phyloP scores from a whole-genome alignment of 2,329 filamentous ascomycete species.

The Teratosphaeria nubilosa region DNA sequence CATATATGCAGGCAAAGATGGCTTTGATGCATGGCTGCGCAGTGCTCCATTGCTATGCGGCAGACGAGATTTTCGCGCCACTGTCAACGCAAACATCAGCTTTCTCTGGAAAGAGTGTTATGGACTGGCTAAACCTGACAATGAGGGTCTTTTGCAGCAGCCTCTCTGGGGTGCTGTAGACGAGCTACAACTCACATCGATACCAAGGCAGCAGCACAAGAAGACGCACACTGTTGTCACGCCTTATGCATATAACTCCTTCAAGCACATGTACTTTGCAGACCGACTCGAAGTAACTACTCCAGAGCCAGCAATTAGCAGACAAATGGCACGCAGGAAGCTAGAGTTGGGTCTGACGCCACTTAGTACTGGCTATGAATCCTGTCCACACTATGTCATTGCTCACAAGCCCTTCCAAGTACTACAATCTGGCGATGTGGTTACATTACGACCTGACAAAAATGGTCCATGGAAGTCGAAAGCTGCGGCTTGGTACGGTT shows the following conservation, averaged over 20 bases:
- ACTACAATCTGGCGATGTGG: conserved; percentile 39
- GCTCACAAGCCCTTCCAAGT: conserved; percentile 16
- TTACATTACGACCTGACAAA: conserved; percentile 38
- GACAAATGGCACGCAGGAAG: conserved; percentile 10
- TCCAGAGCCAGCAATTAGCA: conserved; percentile 14
- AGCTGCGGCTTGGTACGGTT: conserved; percentile 55
- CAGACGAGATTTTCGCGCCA: background rate
- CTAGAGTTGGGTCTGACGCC: conserved; percentile 14
- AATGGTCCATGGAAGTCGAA: conserved; percentile 46
- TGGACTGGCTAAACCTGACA: conserved; percentile 32
- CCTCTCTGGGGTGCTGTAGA: conserved; percentile 31
- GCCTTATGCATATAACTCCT: conserved; percentile 55
- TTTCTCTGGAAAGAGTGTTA: conserved; percentile 58
- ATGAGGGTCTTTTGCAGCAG: conserved; percentile 17
- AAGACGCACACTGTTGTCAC: conserved; percentile 54
- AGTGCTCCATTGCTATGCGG: background rate
- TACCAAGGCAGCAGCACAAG: conserved; percentile 18
- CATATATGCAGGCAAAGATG: conserved; percentile 30
- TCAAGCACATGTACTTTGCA: conserved; percentile 53
- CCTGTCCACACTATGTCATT: background rate
- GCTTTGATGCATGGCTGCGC: background rate
- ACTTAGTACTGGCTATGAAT: background rate
- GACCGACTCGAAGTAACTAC: conserved; percentile 34
- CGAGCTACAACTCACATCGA: conserved; percentile 17
- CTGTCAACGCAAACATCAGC: conserved; percentile 41